phyloP scores from a whole-genome alignment of 2,329 filamentous ascomycete genomes.

The Fusarium concolor region DNA sequence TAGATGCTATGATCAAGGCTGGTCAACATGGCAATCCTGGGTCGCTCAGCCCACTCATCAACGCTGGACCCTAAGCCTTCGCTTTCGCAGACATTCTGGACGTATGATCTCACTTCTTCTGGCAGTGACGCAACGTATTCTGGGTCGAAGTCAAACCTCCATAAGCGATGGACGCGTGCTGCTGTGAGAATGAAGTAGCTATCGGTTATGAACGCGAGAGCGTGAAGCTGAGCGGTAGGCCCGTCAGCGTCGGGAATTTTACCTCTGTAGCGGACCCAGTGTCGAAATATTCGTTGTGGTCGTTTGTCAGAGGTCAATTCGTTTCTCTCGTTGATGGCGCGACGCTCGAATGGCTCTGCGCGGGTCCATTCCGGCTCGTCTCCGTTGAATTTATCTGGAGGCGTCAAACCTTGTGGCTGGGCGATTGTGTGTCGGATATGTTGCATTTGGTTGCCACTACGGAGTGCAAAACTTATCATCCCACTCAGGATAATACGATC shows the following conservation, averaged over 20 bases:
- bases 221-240: neutral
- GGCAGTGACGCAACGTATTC: neutral
- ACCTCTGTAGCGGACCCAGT: neutral
- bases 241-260: neutral
- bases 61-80: neutral
- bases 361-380: neutral
- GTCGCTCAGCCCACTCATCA: neutral
- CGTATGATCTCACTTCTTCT: neutral
- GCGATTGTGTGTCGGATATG: neutral
- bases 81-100: neutral
- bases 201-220: neutral
- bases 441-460: rapidly evolving
- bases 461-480: neutral
- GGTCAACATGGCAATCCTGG: neutral
- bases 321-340: neutral
- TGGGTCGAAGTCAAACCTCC: neutral
- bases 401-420: no score
- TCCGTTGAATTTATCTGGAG: neutral
- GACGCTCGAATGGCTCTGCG: neutral
- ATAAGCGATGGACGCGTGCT: neutral
- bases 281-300: neutral
- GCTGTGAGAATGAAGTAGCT: neutral
- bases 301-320: no score
- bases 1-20: neutral
- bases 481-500: neutral